phyloP scores from a whole-genome alignment of 75 land plant species.

The Ceratopteris richardii region DNA sequence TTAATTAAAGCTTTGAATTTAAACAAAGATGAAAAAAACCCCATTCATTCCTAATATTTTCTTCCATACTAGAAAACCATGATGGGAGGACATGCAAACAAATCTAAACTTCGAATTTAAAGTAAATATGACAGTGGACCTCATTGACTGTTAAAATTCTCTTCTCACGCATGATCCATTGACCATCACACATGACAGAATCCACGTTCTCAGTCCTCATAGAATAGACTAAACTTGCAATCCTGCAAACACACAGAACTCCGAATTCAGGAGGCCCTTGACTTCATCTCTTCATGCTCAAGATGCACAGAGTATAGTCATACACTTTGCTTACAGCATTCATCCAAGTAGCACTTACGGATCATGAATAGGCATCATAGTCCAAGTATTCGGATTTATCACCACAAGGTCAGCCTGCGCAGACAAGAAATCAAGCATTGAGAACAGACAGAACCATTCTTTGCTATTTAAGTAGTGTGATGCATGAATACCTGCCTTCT shows the following conservation, averaged over 20 bases:
- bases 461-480: no score
- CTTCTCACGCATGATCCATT: conserved; percentile 73
- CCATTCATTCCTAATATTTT: no score
- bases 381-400: conserved; percentile 65
- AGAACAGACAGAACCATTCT: no score
- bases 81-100: neutral
- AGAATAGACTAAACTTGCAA: conserved; percentile 79
- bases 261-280: neutral
- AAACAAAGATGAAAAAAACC: no score
- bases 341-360: conserved; percentile 39
- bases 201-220: conserved; percentile 88
- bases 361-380: conserved; percentile 83
- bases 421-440: neutral
- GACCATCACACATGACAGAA: conserved; percentile 92
- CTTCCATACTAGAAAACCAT: no score
- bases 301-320: no score
- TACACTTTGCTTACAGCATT: no score
- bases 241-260: conserved; percentile 45
- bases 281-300: neutral
- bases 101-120: neutral
- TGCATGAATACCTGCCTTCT: no score
- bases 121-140: conserved; percentile 29
- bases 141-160: conserved; percentile 76
- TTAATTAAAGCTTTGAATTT: no score
- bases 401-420: conserved; percentile 84